Base-by-base conservation (phyloP, 2,329 filamentous ascomycete species). In the Akanthomyces uredinophilus region DNA sequence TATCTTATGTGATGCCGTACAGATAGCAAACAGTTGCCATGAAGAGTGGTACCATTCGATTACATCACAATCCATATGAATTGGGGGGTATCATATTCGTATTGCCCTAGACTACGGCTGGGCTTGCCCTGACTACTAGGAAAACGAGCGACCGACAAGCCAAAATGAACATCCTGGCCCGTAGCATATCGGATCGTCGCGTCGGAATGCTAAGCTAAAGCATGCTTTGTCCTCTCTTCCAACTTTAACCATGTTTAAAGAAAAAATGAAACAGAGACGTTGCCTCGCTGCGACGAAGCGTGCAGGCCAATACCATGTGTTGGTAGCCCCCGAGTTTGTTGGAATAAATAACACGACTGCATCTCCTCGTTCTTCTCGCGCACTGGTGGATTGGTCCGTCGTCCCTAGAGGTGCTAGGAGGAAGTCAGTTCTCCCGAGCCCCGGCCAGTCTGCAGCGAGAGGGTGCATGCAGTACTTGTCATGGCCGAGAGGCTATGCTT, bases 121-220 rank as follows among this genome's bases (percentile, higher is more conserved):
- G 66, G 67, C 68, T 70, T 72, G 72, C 67, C 70, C 8, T 44
- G n/a, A 66, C 64, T 68, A 61, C 66, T 64, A 68, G 65, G 67
- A 53, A 65, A 74, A 70, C 67, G 68, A 75, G 66, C 64, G 70
- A 73, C 72, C 65, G 71, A 70, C 72, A 75, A 72, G 69, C 68
- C 71, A 64, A 68, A 62, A 64, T 68, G 54, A 66, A 66, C 24
- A 22, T 32, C 66, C 69, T 70, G 70, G 72, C 69, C 69, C 69
- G 67, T 70, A 75, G 69, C 16, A 47, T 37, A 60, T 67, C 68
- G 53, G 65, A 63, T 66, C 66, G 67, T 66, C 64, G 63, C 60
- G 41, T 41, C 46, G 44, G 29, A 50, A 56, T 27, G 52, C 51
- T 68, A 60, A 51, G 27, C 46, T 53, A 43, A 52, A 49, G 29